phyloP scores from a whole-genome alignment of 257 asterid genomes.

The Asclepias syriaca region DNA sequence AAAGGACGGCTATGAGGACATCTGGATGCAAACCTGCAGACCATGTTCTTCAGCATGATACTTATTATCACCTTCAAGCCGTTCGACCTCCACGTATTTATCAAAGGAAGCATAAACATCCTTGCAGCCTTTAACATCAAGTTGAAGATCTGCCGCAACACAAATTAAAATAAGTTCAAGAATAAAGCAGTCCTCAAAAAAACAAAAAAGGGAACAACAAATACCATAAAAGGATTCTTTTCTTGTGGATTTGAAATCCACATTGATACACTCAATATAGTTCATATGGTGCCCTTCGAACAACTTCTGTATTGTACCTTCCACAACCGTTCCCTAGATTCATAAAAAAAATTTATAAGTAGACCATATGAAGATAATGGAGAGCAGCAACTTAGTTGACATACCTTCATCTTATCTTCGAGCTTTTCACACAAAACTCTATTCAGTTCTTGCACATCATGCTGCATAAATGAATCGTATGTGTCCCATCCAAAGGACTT shows the following conservation, averaged over 20 bases:
- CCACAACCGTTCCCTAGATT: slow-evolving; percentile 94
- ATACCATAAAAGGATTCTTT: slow-evolving; percentile 97
- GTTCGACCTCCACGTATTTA: slow-evolving; percentile 96
- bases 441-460: slow-evolving; percentile 97
- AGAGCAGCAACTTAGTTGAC: slow-evolving; percentile 8
- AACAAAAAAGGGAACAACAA: slow-evolving; percentile 23
- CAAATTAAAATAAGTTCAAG: slow-evolving; percentile 15
- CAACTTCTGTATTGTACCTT: slow-evolving; percentile 96
- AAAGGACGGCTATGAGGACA: neutral
- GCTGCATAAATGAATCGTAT: slow-evolving; percentile 95
- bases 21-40: slow-evolving; percentile 64
- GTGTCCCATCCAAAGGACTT: slow-evolving; percentile 99
- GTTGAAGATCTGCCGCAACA: slow-evolving; percentile 77
- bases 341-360: slow-evolving; percentile 23
- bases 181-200: slow-evolving; percentile 4
- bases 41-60: slow-evolving; percentile 95
- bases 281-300: slow-evolving; percentile 98
- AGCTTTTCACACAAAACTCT: slow-evolving; percentile 91
- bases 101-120: slow-evolving; percentile 97
- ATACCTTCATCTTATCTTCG: slow-evolving; percentile 98
- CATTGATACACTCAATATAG: slow-evolving; percentile 92
- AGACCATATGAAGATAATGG: slow-evolving; percentile 11
- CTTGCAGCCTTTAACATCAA: slow-evolving; percentile 93
- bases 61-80: slow-evolving; percentile 94
- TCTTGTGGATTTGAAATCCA: slow-evolving; percentile 91